Percentiles rank a stretch among this genome's conserved stretches.
phyloP scores from a whole-genome alignment of 2,329 filamentous ascomycete species.

The Pseudogymnoascus sp. region DNA sequence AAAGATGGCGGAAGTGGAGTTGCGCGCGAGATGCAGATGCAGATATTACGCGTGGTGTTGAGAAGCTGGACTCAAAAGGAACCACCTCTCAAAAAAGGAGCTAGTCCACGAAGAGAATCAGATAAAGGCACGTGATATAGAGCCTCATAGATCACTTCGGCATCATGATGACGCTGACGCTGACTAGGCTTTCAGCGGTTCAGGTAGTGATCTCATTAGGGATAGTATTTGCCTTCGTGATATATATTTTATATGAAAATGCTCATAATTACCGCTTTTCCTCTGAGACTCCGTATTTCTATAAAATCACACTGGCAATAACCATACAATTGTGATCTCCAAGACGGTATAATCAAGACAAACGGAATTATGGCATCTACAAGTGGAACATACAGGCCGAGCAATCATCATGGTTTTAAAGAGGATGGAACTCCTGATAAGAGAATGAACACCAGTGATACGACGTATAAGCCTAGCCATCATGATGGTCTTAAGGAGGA shows the following conservation, averaged over 20 bases:
- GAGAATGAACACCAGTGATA: constrained; percentile 18
- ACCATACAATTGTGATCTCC: neutral
- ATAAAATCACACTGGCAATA: neutral
- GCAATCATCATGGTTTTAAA: constrained; percentile 34
- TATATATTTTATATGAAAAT: neutral
- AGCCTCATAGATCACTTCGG: neutral
- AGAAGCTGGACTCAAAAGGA: neutral
- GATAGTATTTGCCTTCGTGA: neutral
- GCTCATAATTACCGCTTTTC: neutral
- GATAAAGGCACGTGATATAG: neutral
- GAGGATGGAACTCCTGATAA: constrained; percentile 35
- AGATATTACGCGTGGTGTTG: constrained; percentile 6
- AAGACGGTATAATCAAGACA: neutral
- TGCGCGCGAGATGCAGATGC: neutral
- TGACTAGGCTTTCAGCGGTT: neutral
- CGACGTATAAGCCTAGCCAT: constrained; percentile 20
- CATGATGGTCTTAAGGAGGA: constrained; percentile 36
- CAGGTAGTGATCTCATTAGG: neutral
- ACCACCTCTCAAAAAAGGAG: neutral
- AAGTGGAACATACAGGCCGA: constrained; percentile 6
- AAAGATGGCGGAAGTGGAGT: neutral
- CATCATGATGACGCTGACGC: constrained; percentile 7
- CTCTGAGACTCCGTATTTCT: neutral
- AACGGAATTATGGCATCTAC: neutral
- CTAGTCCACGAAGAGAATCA: neutral